phyloP scores from a whole-genome alignment of 2,329 filamentous ascomycete species.

The Phoma herbarum region DNA sequence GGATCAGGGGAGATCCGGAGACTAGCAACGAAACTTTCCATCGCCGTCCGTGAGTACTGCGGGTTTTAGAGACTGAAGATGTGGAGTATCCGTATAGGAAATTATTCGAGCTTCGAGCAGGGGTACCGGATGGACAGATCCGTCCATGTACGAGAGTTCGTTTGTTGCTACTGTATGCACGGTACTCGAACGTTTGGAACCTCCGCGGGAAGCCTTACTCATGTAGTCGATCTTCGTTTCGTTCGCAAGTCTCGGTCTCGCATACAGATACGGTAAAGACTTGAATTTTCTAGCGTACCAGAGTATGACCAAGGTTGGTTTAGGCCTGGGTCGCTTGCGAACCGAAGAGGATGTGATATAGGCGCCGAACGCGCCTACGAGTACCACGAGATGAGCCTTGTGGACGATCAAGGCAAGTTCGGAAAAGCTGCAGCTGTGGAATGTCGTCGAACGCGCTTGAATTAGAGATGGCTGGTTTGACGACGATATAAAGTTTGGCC shows the following conservation, averaged over 20 bases:
- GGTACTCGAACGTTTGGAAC: background rate
- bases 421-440: slow-evolving; percentile 34
- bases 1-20: slow-evolving; percentile 1
- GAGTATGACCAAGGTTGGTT: background rate
- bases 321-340: slow-evolving; percentile 1
- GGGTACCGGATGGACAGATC: slow-evolving; percentile 2
- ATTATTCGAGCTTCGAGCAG: slow-evolving; percentile 1
- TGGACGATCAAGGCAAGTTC: slow-evolving; percentile 3
- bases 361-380: background rate
- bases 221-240: background rate
- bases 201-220: slow-evolving; percentile 6
- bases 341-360: slow-evolving; percentile 1
- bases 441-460: slow-evolving; percentile 8
- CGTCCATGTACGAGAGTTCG: background rate
- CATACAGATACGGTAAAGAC: slow-evolving; percentile 2
- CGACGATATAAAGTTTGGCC: slow-evolving; percentile 28
- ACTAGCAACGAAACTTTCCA: slow-evolving; percentile 16
- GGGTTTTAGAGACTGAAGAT: slow-evolving; percentile 1
- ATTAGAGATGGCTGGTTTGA: slow-evolving; percentile 24
- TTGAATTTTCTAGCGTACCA: slow-evolving; percentile 7
- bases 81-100: slow-evolving; percentile 10
- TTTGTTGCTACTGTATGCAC: background rate
- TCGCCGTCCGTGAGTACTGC: slow-evolving; percentile 3
- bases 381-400: background rate
- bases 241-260: slow-evolving; percentile 12